Conservation (phyloP, 129 eudicot genomes). For the Artemisia tridentata region DNA sequence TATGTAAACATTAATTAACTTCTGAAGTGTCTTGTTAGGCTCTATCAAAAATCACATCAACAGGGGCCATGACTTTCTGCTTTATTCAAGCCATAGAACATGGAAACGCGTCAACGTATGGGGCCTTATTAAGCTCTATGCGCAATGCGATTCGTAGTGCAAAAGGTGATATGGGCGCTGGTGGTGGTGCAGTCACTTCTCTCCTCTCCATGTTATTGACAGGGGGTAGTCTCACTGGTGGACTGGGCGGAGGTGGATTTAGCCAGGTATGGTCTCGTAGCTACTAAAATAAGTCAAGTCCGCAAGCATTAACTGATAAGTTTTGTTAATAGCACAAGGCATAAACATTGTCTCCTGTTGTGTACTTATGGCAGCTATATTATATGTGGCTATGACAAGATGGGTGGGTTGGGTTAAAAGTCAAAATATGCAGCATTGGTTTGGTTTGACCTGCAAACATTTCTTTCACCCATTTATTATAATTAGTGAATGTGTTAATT, state of each 20-base stretch:
- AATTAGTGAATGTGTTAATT: no score
- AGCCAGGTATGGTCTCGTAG: slow-evolving; percentile 58
- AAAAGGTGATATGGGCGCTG: slow-evolving; percentile 30
- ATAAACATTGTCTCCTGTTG: not conserved
- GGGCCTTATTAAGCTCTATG: slow-evolving; percentile 45
- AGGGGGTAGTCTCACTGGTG: slow-evolving; percentile 56
- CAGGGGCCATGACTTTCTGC: slow-evolving; percentile 63
- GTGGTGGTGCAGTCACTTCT: slow-evolving; percentile 58
- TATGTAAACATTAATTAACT: not conserved
- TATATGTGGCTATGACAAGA: not conserved
- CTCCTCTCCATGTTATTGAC: slow-evolving; percentile 74
- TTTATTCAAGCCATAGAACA: slow-evolving; percentile 56
- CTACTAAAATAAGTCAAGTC: slow-evolving; percentile 11
- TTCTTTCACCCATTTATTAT: no score
- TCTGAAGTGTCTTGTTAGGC: slow-evolving; percentile 35
- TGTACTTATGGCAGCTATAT: not conserved
- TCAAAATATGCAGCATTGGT: no score
- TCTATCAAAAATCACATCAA: slow-evolving; percentile 42
- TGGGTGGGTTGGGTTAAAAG: no score
- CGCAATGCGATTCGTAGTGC: slow-evolving; percentile 39
- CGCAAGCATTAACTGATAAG: not conserved
- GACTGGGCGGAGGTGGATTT: slow-evolving; percentile 68
- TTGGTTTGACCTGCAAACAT: no score
- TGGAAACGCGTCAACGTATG: slow-evolving; percentile 49
- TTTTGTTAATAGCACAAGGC: not conserved